phyloP scores from a whole-genome alignment of 306 rosid species.

The Casuarina equisetifolia region DNA sequence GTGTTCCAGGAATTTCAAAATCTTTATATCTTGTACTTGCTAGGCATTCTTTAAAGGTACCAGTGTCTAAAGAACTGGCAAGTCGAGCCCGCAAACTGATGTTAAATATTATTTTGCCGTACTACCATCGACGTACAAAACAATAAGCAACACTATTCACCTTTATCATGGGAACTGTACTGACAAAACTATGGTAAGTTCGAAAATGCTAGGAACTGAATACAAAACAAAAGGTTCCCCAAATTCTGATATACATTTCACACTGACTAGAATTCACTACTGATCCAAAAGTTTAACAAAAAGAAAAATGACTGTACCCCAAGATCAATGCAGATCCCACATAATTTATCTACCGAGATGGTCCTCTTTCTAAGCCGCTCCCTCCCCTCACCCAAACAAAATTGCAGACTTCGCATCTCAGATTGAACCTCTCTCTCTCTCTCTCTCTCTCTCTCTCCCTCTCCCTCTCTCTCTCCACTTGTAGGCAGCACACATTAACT shows the following conservation, averaged over 20 bases:
- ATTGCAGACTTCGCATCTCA: conserved; percentile 34
- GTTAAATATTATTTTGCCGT: too few species aligned
- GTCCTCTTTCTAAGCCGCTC: conserved; percentile 28
- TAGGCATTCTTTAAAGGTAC: background rate
- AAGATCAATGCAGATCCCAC: conserved; percentile 37
- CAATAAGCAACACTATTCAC: background rate
- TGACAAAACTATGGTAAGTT: background rate
- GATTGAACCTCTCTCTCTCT: conserved; percentile 21
- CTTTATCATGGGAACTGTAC: conserved; percentile 12
- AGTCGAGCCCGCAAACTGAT: background rate
- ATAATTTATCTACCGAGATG: conserved; percentile 20
- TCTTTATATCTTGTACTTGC: background rate
- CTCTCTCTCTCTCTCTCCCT: conserved; percentile 18
- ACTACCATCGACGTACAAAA: background rate
- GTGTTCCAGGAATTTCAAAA: background rate
- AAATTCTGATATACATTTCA: conserved; percentile 42
- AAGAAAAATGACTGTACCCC: conserved; percentile 17
- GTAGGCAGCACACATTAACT: conserved; percentile 39
- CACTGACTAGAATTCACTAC: conserved; percentile 13
- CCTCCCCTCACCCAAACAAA: conserved; percentile 17
- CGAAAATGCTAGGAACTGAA: conserved; percentile 18
- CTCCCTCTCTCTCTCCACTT: conserved; percentile 24
- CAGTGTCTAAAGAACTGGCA: background rate
- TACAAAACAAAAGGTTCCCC: conserved; percentile 18
- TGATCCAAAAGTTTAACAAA: conserved; percentile 14